These are phyloP conservation scores for Colletotrichum spinosum DNA, from an alignment of 2,329 filamentous ascomycete genomes.

Conservation along the genomic window DNA sequence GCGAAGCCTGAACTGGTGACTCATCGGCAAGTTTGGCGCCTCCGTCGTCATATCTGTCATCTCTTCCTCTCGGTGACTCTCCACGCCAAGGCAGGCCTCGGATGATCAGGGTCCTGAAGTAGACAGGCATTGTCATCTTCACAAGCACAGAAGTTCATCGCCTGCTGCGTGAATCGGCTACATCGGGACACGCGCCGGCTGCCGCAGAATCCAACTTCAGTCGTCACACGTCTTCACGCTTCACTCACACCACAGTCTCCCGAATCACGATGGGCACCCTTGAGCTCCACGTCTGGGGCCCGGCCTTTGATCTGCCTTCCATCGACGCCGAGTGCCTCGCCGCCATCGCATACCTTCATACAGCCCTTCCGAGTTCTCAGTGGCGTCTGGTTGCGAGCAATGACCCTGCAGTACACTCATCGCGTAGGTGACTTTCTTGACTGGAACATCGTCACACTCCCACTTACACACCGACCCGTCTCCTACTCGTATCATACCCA, in stretches of 20 bases:
- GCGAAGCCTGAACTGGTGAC: conserved; percentile 1
- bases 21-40: conserved; percentile 23
- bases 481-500: conserved; percentile 1
- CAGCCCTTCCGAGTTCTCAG: conserved; percentile 66
- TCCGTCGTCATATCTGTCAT: conserved; percentile 12
- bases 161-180: conserved; percentile 10
- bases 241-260: conserved; percentile 6
- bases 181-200: conserved; percentile 10
- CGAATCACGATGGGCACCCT: conserved; percentile 52
- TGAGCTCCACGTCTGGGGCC: conserved; percentile 90
- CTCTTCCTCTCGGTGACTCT: neutral
- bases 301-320: conserved; percentile 88
- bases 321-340: conserved; percentile 93
- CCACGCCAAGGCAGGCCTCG: neutral
- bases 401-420: conserved; percentile 77
- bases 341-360: conserved; percentile 79
- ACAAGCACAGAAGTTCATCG: neutral
- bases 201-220: neutral
- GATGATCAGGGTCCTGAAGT: conserved; percentile 21
- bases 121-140: neutral
- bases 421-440: conserved; percentile 64
- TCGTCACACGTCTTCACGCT: conserved; percentile 15
- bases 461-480: conserved; percentile 33
- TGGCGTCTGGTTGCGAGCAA: conserved; percentile 82
- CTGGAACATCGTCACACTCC: neutral